Evolutionary conservation across 2,329 filamentous ascomycete genomes (phyloP), one percentile per base, ranked within the genome.

Genomic region (Phaeosphaeriaceae sp.): DNA sequence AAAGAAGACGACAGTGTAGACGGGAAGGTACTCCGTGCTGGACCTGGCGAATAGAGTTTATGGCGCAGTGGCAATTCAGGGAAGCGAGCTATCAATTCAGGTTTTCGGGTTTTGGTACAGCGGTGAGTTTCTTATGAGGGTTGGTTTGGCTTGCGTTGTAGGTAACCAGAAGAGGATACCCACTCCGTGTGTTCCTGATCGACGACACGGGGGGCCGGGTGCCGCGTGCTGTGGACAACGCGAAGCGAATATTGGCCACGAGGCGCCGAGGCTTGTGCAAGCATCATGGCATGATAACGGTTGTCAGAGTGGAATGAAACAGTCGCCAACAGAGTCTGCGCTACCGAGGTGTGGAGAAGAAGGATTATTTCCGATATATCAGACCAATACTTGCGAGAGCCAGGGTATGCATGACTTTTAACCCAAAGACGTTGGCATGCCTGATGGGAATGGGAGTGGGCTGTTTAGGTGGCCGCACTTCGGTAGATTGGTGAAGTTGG

Each of bases 171-270:
- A 42, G 13, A 32, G 30, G 36, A n/a, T 26, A 38, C 20, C 23
- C 21, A 38, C 20, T 32, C 21, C 36, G 11, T 29, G 34, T 50
- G 42, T 45, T 30, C 32, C 21, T 42, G 42, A 50, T 50, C 47
- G 42, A 21, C 47, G 28, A 32, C 47, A 50, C 32, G 47, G 47
- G 46, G 28, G 17, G 18, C 35, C 13, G n/a, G 29, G 34, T 32
- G 40, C 20, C 41, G 32, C 40, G 40, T 44, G 35, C 28, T 17
- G 35, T 15, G 43, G 15, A 30, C 21, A 21, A 23, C 15, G 15
- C 20, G 40, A 44, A 33, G 33, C 33, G 23, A 43, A 23, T 18
- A 35, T 17, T 40, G 29, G 34, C 34, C 32, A 40, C 41, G 36
- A 43, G 38, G 39, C 20, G 29, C 32, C 35, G 18, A 48, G 30